Base-by-base conservation (phyloP, 176 grass and related monocot genomes). In the Puccinellia tenuiflora region DNA sequence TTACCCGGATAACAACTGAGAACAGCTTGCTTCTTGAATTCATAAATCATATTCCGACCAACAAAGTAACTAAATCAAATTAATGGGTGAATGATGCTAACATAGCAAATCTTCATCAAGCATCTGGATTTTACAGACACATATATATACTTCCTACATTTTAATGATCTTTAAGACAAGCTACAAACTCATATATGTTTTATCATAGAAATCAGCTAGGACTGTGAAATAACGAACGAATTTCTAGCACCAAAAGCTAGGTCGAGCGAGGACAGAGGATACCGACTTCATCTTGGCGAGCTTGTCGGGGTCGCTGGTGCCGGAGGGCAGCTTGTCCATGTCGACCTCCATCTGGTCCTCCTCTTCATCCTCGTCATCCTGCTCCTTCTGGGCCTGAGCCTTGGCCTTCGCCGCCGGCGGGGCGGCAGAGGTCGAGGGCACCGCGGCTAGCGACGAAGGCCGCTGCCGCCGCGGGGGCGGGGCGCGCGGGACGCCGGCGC, bases 341-440 rank as follows among this genome's bases (percentile, higher is more conserved):
- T 99, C 89, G 61, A 95, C 90, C 84, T 99, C 97, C 97, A 99
- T 96, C 63, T 96, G 90, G 61, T 99, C 96, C 48, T 96, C 96
- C 38, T 99, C 96, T 0, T 99, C 93, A 1, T 96, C 97, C 0
- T 99, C 97, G 0, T 99, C 97, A 2, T 99, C 97, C 76, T 90
- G 87, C 76, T 90, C 90, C 85, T 79, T 91, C 28, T 89, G 89
- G 3, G 48, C 45, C 29, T 57, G 87, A 1, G 57, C 83, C 78
- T 86, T 90, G 35, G 53, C 85, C 40, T 64, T 85, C 13, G 62
- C 60, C 4, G 85, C 45, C 18, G 75, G 63, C 7, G 86, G 81
- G 6, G 84, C 77, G 28, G 37, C 39, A 20, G 65, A 79, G 53
- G 70, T 79, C 18, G 67, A 34, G 13, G 79, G 65, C 52, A n/a